These are phyloP conservation scores for Starmera dryadoides DNA, from an alignment of 805 yeast species.

Conservation along the genomic window DNA sequence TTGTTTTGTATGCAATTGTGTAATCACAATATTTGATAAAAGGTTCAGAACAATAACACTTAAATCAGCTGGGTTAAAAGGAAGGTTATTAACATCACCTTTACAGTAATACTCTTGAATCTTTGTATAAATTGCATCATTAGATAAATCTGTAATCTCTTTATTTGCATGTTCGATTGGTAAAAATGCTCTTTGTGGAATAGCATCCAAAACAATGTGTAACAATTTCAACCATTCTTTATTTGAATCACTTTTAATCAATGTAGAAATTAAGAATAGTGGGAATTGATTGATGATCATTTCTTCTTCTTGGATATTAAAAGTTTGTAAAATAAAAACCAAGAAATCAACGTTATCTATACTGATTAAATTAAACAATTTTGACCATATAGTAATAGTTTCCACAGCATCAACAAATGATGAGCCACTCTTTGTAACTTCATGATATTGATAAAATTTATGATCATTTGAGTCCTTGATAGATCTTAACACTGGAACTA, in stretches of 20 bases:
- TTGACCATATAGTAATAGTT: slow-evolving; percentile 69
- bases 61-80: slow-evolving; percentile 36
- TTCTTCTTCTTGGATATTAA: slow-evolving; percentile 82
- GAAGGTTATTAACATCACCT: slow-evolving; percentile 23
- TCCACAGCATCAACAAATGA: slow-evolving; percentile 85
- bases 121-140: slow-evolving; percentile 16
- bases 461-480: slow-evolving; percentile 27
- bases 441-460: slow-evolving; percentile 25
- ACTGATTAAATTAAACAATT: slow-evolving; percentile 39
- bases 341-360: slow-evolving; percentile 39
- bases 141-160: slow-evolving; percentile 5
- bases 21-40: slow-evolving; percentile 19
- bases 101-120: slow-evolving; percentile 29
- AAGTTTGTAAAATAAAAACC: slow-evolving; percentile 51
- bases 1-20: slow-evolving; percentile 13
- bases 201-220: slow-evolving; percentile 36
- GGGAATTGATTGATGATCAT: slow-evolving; percentile 76
- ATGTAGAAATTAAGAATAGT: slow-evolving; percentile 44
- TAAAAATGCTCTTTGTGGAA: slow-evolving; percentile 58
- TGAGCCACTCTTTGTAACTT: slow-evolving; percentile 50
- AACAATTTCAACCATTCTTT: slow-evolving; percentile 33
- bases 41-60: slow-evolving; percentile 31
- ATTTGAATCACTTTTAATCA: slow-evolving; percentile 21
- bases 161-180: slow-evolving; percentile 40
- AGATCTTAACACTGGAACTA: slow-evolving; percentile 55